Evolutionary conservation across 23 red algal species (phyloP), one percentile per base, ranked within the genome.

Genomic region (Pyropia yezoensis): DNA sequence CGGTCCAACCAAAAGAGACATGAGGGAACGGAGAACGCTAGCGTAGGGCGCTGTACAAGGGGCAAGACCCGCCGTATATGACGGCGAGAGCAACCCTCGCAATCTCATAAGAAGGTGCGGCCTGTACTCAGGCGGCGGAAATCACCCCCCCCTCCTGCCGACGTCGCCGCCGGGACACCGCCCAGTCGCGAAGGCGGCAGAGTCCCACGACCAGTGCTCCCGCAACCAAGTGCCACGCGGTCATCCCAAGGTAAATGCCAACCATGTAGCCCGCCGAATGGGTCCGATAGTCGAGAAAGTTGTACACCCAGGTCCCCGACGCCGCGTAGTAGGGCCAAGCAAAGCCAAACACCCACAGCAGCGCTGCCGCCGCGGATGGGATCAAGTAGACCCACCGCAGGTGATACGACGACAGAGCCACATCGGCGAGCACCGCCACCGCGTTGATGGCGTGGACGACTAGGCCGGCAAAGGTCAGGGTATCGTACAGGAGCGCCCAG

Each of bases 401-500:
- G 39, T 47, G 39, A 13, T 47, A 47, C 7, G 39, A 6, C 16
- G 68, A 20, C 1, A 84, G 60, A 3, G 68, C n/a, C 7, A 84
- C 15, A 45, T 84, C 79, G 5, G 69, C 1, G 0, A 75, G 55
- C 23, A 84, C 69, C 57, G 67, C 53, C 14, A 16, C 79, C 5
- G 75, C 34, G 49, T 67, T 74, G 54, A 64, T 22, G 7, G 69
- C 69, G 39, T 84, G 69, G 21, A 67, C 61, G n/a, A 52, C 53
- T 17, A 74, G 5, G 18, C 67, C 27, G 24, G 68, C 5, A 57
- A 84, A 75, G 1, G 14, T 3, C 1, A 57, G 19, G 7, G 52
- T 53, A 29, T 84, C 70, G 60, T 32, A 62, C 79, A 75, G 23
- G 34, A 84, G 57, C 50, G 60, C 69, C 68, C 68, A 84, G 69